Base-by-base conservation (phyloP, 2,329 filamentous ascomycete species). In the Claviceps pazoutovae region DNA sequence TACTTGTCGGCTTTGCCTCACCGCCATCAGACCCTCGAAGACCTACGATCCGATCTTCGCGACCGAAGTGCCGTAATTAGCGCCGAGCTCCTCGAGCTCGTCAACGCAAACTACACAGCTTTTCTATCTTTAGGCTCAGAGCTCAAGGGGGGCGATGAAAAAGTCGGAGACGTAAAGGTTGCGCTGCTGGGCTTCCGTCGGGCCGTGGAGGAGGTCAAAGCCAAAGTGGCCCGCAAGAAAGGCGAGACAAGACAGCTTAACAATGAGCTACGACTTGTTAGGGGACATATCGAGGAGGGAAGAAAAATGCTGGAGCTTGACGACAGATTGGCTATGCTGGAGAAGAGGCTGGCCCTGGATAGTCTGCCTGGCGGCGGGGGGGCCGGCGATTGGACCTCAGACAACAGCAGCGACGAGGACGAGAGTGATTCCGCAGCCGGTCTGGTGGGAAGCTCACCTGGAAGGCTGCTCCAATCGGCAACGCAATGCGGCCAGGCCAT, bases 11-110 rank as follows among this genome's bases (percentile, higher is more conserved):
- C 86, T 1, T 76, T 95, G 1, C 80, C 82, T 19, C 83, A 93
- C 63, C 85, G 93, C 1, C 93, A 98, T 66, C 93, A 98, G 67
- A 96, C 91, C 0, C 86, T 98, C 47, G 90, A 95, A 64, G 93
- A 98, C 66, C 74, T 98, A 36, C 87, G 91, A 38, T 72, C 83
- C 5, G 94, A 98, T 62, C 75, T 98, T 16, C 83, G 90, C 45
- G 80, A 89, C 53, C 78, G 94, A 50, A 87, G 83, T 58, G 80
- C 86, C 59, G 77, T 84, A 19, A 83, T 98, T 55, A 86, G 83
- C 61, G 80, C 84, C 56, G 93, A 98, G 70, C 76, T 98, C 2
- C 75, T 98, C 17, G 91, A 96, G 69, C 79, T 98, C 7, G 93
- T 98, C 58, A 98, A 98, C 64, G 79, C 84, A 49, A 95, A 98